Percentiles rank a stretch among this genome's conserved stretches.
These are phyloP conservation scores for Aureobasidium namibiae DNA, from an alignment of 2,329 filamentous ascomycete species.

Conservation along the genomic window DNA sequence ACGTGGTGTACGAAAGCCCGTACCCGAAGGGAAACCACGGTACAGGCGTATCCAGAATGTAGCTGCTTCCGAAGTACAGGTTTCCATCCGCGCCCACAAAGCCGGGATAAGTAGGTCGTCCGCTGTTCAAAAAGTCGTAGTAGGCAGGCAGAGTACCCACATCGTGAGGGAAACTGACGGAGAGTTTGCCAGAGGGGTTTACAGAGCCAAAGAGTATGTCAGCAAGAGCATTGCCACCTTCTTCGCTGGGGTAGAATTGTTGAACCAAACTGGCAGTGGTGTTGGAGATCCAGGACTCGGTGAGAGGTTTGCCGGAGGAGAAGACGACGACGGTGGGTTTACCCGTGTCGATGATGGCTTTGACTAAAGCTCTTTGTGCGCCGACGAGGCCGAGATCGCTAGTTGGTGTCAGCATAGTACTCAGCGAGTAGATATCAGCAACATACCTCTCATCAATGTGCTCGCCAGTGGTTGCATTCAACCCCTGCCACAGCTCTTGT, in stretches of 20 bases:
- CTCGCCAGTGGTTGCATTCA: conserved; percentile 69
- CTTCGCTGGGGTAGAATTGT: conserved; percentile 66
- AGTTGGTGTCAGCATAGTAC: conserved; percentile 63
- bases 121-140: conserved; percentile 66
- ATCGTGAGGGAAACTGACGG: conserved; percentile 58
- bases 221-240: conserved; percentile 59
- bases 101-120: conserved; percentile 48
- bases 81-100: conserved; percentile 49
- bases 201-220: conserved; percentile 57
- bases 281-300: conserved; percentile 63
- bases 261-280: conserved; percentile 59
- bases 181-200: conserved; percentile 58
- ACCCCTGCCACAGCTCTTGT: conserved; percentile 57
- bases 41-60: conserved; percentile 52
- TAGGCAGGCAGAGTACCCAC: conserved; percentile 61
- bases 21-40: conserved; percentile 61
- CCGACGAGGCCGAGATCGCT: conserved; percentile 54
- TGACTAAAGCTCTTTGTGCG: conserved; percentile 58
- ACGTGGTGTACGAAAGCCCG: conserved; percentile 57
- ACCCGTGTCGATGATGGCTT: conserved; percentile 58
- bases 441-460: conserved; percentile 58
- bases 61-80: conserved; percentile 55
- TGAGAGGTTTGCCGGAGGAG: conserved; percentile 63
- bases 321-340: conserved; percentile 61
- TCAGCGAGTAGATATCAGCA: conserved; percentile 62